phyloP scores from a whole-genome alignment of 1,284 basidiomycete genomes.

The Stereum hirsutum region DNA sequence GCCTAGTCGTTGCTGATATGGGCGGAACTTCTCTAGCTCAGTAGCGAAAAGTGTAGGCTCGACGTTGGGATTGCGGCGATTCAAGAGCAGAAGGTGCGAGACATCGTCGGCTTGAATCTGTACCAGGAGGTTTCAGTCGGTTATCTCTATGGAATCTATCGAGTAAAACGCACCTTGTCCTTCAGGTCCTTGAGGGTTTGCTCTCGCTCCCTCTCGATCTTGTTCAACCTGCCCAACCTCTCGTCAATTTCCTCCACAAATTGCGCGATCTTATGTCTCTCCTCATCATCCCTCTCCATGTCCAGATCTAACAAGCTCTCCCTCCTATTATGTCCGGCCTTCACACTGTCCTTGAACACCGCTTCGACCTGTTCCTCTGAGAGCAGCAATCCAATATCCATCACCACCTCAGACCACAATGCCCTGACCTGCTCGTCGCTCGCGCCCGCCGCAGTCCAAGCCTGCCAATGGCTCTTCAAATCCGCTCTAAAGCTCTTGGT shows the following conservation, averaged over 20 bases:
- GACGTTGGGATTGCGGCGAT: slow-evolving; percentile 77
- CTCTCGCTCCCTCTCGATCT: slow-evolving; percentile 78
- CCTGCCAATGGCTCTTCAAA: slow-evolving; percentile 69
- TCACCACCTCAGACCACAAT: slow-evolving; percentile 68
- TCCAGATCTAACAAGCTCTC: slow-evolving; percentile 66
- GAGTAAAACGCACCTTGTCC: slow-evolving; percentile 55
- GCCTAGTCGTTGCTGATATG: slow-evolving; percentile 78
- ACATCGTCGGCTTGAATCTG: slow-evolving; percentile 96
- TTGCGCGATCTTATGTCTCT: slow-evolving; percentile 56
- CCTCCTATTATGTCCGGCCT: slow-evolving; percentile 29
- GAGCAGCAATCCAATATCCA: slow-evolving; percentile 62
- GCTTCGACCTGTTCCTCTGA: slow-evolving; percentile 61
- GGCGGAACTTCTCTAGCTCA: slow-evolving; percentile 93
- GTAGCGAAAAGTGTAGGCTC: slow-evolving; percentile 86
- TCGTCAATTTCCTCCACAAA: slow-evolving; percentile 76
- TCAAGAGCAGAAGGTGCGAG: slow-evolving; percentile 88
- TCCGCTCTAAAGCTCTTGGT: slow-evolving; percentile 73
- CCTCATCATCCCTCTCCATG: slow-evolving; percentile 58
- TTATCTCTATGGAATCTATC: not conserved
- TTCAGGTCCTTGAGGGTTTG: slow-evolving; percentile 91
- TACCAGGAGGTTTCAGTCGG: slow-evolving; percentile 1
- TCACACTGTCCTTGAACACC: slow-evolving; percentile 58
- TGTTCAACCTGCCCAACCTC: slow-evolving; percentile 63
- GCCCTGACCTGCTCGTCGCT: slow-evolving; percentile 73
- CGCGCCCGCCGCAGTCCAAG: slow-evolving; percentile 69